phyloP scores from a whole-genome alignment of 1,284 basidiomycete species.

The Naganishia sp. region DNA sequence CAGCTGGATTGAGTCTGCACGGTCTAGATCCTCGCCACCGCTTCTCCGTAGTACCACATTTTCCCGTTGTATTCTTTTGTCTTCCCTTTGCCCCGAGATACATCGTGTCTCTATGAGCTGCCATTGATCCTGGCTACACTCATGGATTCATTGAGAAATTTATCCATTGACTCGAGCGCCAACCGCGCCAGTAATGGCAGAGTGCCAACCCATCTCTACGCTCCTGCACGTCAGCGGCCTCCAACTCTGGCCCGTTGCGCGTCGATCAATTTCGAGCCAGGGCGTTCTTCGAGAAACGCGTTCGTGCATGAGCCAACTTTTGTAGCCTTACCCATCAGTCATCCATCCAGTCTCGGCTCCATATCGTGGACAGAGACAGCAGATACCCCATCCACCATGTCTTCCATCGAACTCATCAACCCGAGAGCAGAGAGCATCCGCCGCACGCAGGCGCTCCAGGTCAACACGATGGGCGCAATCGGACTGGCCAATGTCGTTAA shows the following conservation, averaged over 20 bases:
- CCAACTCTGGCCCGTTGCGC: conserved; percentile 16
- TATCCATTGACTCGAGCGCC: neutral
- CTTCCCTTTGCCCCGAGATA: too few relatives aligned
- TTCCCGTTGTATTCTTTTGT: too few relatives aligned
- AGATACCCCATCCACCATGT: conserved; percentile 30
- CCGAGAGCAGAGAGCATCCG: conserved; percentile 94
- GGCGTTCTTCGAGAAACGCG: conserved; percentile 25
- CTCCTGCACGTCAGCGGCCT: neutral
- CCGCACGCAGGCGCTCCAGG: conserved; percentile 89
- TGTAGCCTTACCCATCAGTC: neutral
- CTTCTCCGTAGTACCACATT: too few relatives aligned
- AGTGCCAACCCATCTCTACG: neutral
- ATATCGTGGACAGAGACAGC: neutral
- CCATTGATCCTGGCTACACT: too few relatives aligned
- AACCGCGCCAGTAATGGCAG: neutral
- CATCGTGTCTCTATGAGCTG: too few relatives aligned
- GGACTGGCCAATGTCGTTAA: conserved; percentile 97
- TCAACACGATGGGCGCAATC: conserved; percentile 76
- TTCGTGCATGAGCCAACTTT: conserved; percentile 10
- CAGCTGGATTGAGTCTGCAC: conserved; percentile 13
- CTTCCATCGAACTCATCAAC: conserved; percentile 82
- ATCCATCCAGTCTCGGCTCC: neutral
- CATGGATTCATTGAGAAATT: too few relatives aligned
- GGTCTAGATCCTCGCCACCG: neutral
- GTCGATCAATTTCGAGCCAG: neutral